Base-by-base conservation (phyloP, 768 basidiomycete species). In the Multifurca ochricompacta region DNA sequence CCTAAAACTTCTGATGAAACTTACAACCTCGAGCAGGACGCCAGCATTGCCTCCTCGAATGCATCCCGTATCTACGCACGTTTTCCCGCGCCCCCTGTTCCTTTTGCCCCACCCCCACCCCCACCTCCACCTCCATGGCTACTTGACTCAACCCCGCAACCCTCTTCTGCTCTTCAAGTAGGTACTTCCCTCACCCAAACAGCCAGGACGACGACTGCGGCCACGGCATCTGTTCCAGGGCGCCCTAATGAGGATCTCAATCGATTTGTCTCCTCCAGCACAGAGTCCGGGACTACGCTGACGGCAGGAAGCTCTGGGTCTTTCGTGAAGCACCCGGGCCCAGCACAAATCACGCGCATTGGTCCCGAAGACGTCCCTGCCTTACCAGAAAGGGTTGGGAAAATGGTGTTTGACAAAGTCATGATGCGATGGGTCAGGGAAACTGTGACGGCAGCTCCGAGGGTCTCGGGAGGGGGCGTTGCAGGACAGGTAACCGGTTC, bases 231-330 rank as follows among this genome's bases (percentile, higher is more conserved):
- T 31, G 57, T 80, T 23, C 80, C 77, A 25, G 66, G 74, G 30
- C 71, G 74, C 2, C 71, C 76, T 14, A 79, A 79, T 58, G 83
- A 83, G 16, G 91, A 93, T 65, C 74, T 93, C 41, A 89, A 87
- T 63, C 85, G 93, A 23, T 91, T 90, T 64, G 89, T 94, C 8
- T 94, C 92, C 6, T 86, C 90, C 13, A 90, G 91, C 63, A 93
- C 92, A 8, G 80, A 81, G 11, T 89, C 87, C 3, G 77, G 76
- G 16, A 87, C 85, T 11, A 87, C 85, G 16, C 66, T 86, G 46
- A 87, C 85, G 10, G 72, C 78, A 4, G 81, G 81, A 36, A 87
- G 86, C 60, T 82, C 82, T 0, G 82, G 81, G 0, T 92, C 91
- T 3, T 92, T 88, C 65, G 81, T 87, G 36, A 95, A 95, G 70